Base-by-base conservation (phyloP, 345 rosid genomes). In the Ceriops decandra region DNA sequence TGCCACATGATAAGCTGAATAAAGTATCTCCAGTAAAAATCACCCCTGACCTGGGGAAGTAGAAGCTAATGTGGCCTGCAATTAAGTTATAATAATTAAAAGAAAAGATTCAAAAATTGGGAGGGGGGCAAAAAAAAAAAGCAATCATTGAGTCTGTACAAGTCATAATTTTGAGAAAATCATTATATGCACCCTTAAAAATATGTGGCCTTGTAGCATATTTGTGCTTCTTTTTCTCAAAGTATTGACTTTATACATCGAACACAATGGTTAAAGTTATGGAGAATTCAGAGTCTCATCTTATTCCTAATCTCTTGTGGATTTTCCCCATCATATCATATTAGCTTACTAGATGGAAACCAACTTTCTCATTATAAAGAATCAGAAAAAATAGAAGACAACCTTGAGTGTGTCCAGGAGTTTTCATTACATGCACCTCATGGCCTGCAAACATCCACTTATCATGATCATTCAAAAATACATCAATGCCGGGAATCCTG, bases 401-500 rank as follows among this genome's bases (percentile, higher is more conserved):
- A 95, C 99, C 99, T 90, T 76, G 85, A n/a, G 97, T 92, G 78
- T 88, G 96, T 42, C 98, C 98, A 75, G 99, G 99, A 79, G 98
- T 95, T 67, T 87, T 91, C 72, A 95, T 84, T 65, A 95, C 71
- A 31, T 77, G 83, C 72, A 82, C 97, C 78, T 92, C 98, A 79
- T 95, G 99, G 62, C 95, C 97, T 30, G 96, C 99, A 78, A 95
- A 95, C 98, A 92, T 95, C 99, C 99, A 95, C 63, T 79, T 92
- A 66, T 95, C 99, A 68, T 88, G 85, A 85, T 88, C 96, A 60
- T 83, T 88, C 67, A 95, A 81, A 73, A 63, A 82, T 64, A 92
- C 92, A 75, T 95, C 99, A 75, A 95, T 88, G 42, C 95, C 99
- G 33, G 99, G 97, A 78, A 88, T 92, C 67, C 88, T 82, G 56